Evolutionary conservation across 2,329 filamentous ascomycete species (phyloP).

Genomic region (Sporothrix variecibatus): DNA sequence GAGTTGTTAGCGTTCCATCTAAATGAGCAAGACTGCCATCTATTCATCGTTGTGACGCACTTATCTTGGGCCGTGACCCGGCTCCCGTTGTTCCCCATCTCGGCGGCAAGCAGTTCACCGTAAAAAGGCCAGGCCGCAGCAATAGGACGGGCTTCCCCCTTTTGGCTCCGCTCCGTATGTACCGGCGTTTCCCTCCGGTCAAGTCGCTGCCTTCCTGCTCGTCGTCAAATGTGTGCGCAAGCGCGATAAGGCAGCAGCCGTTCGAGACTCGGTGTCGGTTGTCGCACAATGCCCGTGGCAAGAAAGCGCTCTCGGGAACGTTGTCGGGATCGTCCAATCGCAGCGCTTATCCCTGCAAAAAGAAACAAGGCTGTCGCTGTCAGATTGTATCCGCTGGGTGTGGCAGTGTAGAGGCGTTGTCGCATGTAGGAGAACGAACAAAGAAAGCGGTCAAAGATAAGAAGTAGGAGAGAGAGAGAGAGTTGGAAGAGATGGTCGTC

Average conservation of each 20-base stretch:
- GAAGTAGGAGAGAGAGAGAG: no score
- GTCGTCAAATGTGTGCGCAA: constrained; percentile 6
- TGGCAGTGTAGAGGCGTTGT: constrained; percentile 7
- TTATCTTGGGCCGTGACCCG: constrained; percentile 77
- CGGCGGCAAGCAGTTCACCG: constrained; percentile 18
- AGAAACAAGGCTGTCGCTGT: constrained; percentile 1
- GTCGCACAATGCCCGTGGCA: neutral
- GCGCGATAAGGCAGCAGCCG: neutral
- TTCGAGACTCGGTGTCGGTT: neutral
- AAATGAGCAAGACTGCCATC: neutral
- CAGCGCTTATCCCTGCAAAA: neutral
- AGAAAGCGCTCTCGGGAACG: neutral
- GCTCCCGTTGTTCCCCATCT: constrained; percentile 59
- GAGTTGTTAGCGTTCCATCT: neutral
- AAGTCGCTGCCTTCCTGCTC: neutral
- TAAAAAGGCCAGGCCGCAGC: neutral
- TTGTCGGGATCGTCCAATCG: constrained; percentile 17
- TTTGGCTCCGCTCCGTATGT: neutral
- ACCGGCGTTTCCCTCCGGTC: neutral
- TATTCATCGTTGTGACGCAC: constrained; percentile 50
- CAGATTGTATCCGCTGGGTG: neutral
- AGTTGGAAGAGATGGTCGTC: neutral
- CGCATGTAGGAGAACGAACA: neutral
- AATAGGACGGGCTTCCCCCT: neutral
- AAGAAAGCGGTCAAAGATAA: neutral